A percentile compares a stretch with the other conserved stretches of the same genome.
Conservation (phyloP, 805 yeast species). For the Wickerhamomyces tratensis region DNA sequence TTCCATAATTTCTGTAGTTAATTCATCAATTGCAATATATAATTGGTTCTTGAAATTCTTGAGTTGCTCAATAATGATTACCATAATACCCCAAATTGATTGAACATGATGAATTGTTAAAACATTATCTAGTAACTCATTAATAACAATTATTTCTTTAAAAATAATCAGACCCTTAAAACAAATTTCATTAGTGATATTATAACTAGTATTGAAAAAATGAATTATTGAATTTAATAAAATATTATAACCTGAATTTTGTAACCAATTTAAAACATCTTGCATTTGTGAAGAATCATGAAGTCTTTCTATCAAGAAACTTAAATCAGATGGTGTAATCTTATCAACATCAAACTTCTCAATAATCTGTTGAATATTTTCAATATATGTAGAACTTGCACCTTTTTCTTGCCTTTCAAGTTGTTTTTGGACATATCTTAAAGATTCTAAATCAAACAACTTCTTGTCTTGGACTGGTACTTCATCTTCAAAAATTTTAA, state of each 20-base stretch:
- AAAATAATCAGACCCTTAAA: conserved; percentile 17
- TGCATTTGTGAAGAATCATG: conserved; percentile 7
- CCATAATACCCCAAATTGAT: conserved; percentile 12
- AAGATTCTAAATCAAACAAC: conserved; percentile 6
- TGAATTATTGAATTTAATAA: conserved; percentile 6
- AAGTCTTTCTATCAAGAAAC: conserved; percentile 9
- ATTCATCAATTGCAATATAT: conserved; percentile 16
- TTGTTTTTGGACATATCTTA: neutral
- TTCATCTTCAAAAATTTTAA: conserved; percentile 16
- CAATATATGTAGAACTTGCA: neutral
- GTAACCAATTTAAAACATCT: conserved; percentile 11
- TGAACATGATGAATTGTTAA: conserved; percentile 2
- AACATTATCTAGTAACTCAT: conserved; percentile 5
- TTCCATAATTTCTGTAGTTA: conserved; percentile 13
- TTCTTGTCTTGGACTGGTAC: conserved; percentile 4
- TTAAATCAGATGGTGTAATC: conserved; percentile 6
- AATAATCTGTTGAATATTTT: conserved; percentile 3
- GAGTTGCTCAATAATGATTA: conserved; percentile 16
- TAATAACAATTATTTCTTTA: conserved; percentile 14
- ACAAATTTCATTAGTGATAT: conserved; percentile 14
- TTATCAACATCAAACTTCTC: conserved; percentile 8
- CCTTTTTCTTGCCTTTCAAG: neutral
- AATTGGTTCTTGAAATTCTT: conserved; percentile 14
- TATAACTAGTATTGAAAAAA: conserved; percentile 13
- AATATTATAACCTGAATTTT: conserved; percentile 8